Evolutionary conservation across 1,284 basidiomycete genomes (phyloP), one percentile per base, ranked within the genome.

Genomic region (Microbotryum scabiosae): DNA sequence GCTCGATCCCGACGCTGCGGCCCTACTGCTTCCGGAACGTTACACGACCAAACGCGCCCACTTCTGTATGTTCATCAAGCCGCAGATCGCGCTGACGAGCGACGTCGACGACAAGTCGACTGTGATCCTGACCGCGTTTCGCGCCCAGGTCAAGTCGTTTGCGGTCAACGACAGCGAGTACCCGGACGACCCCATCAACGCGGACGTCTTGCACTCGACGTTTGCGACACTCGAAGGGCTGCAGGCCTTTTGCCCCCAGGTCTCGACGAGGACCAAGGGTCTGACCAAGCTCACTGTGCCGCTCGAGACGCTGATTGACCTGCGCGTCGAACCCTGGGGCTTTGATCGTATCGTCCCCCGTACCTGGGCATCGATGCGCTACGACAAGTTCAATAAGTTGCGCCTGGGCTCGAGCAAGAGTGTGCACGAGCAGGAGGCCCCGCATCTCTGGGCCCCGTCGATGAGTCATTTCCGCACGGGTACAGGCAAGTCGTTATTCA

Each of bases 341-440:
- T 93, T 93, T 73, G 89, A 94, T 71, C 86, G 92, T 1, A 81
- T 98, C 49, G 86, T 97, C 2, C 87, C 89, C 9, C 88, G 90
- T 73, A 91, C 92, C 0, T 85, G 90, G 67, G 89, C 89, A 5
- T 84, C 81, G 2, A 82, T 96, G 67, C 85, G 86, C 57, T 90
- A 93, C 73, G 94, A 98, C 79, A 91, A 90, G 74, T 97, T 97
- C 79, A 97, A 98, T 74, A 84, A 87, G 51, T 81, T 94, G 14
- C 85, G 91, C 30, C 78, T 96, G 54, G 84, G 87, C 48, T 89
- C 60, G 12, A 41, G 36, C 36, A 51, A 62, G 52, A 41, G 54
- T 12, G 51, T 57, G 43, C 21, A 45, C 41, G 43, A 47, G 28
- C 50, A 61, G 23, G 52, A 21, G 51, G 51, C 4, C 26, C 62